Base-by-base conservation (phyloP, 331 rosid genomes). In the Rhamnella rubrinervis region DNA sequence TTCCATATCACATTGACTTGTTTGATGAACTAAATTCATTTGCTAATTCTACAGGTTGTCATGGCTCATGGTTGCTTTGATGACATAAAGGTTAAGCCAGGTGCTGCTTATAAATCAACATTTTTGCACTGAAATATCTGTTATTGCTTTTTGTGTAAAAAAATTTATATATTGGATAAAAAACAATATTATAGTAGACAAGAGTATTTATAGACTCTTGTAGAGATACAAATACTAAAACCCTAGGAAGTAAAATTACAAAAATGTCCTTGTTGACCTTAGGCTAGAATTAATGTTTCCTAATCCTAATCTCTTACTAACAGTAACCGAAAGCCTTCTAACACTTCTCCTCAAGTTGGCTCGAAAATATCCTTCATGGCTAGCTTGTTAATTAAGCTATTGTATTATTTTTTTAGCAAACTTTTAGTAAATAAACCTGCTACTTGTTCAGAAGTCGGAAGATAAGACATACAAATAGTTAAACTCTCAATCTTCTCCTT, bases 1-100 rank as follows among this genome's bases (percentile, higher is more conserved):
- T 49, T 7, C n/a, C 41, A 12, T 53, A 7, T 8, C 13, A 12
- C 39, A 61, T 61, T 47, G 46, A 56, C 53, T 59, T 75, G 20
- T 17, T 64, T 26, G 51, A 53, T 21, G 50, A 66, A 57, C 61
- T 69, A 51, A 59, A 63, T 8, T 20, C 28, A 37, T 68, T 46
- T 77, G 52, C 74, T 71, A 76, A 41, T 68, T 79, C 67, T 78
- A 80, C 87, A 93, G 98, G 98, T 73, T 74, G 88, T 93, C 47
- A 65, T 90, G 85, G 76, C 92, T 69, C 97, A 97, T 67, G 82
- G 88, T 76, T 90, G 92, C 84, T 93, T 90, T 49, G 96, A 90
- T 67, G 98, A 93, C 85, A 93, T 95, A 19, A 90, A 81, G 98
- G 98, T 90, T 73, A 31, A 57, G 65, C 61, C 76, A 37, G 41